Conservation (phyloP, 2,329 filamentous ascomycete genomes). For the Paecilomyces niveus region DNA sequence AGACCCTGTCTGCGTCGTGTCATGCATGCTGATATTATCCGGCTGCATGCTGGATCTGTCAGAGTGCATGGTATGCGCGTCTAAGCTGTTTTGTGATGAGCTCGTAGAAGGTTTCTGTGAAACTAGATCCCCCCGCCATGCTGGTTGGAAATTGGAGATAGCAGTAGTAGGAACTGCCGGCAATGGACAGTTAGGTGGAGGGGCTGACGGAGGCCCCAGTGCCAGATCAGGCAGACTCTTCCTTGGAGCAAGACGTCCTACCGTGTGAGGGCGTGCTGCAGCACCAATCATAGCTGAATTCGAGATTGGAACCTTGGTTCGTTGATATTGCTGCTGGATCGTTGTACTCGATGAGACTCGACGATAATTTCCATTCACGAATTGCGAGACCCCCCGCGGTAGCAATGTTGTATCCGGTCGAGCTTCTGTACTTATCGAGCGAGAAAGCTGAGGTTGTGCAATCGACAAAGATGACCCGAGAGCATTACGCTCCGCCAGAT, state of each 20-base stretch:
- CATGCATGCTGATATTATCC: not conserved
- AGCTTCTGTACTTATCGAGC: not conserved
- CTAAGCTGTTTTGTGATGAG: not conserved
- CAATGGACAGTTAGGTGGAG: conserved; percentile 19
- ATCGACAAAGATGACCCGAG: not conserved
- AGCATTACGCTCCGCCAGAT: not conserved
- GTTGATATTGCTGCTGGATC: not conserved
- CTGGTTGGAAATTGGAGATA: conserved; percentile 1
- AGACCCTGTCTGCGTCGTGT: not conserved
- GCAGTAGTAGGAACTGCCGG: conserved; percentile 14
- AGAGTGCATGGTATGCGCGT: not conserved
- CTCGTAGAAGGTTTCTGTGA: not conserved
- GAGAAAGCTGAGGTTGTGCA: not conserved
- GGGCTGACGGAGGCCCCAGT: conserved; percentile 16
- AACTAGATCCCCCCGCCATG: not conserved
- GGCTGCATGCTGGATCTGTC: not conserved
- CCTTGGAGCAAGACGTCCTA: conserved; percentile 4
- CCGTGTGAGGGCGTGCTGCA: not conserved
- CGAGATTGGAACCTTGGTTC: not conserved
- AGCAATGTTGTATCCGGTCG: not conserved
- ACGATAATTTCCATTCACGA: not conserved
- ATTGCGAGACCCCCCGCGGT: not conserved
- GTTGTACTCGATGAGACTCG: not conserved
- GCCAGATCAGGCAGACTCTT: conserved; percentile 15
- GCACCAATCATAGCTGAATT: conserved; percentile 1